A percentile compares a stretch with the other conserved stretches of the same genome.
Evolutionary conservation across 306 rosid species (phyloP).

Genomic region (Castanea crenata): DNA sequence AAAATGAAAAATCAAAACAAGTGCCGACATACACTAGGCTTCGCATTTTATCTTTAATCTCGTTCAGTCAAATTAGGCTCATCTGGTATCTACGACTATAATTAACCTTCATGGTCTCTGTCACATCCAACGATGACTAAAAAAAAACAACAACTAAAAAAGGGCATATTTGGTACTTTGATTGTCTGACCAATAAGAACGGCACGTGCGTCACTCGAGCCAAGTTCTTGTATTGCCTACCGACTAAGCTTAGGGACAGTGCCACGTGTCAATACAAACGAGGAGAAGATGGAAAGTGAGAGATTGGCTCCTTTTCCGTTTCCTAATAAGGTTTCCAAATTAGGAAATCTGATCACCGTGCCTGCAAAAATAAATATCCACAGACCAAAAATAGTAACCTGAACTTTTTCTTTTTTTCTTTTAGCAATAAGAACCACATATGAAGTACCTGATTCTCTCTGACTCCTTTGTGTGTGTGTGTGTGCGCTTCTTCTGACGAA

Average conservation of each 20-base stretch:
- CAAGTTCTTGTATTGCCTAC: not conserved
- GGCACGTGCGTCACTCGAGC: slow-evolving; percentile 26
- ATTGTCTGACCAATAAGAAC: not conserved
- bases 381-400: not conserved
- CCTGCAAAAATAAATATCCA: not conserved
- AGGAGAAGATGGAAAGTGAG: not conserved
- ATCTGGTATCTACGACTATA: not conserved
- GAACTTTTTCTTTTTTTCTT: not conserved
- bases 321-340: slow-evolving; percentile 63
- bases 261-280: slow-evolving; percentile 32
- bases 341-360: slow-evolving; percentile 33
- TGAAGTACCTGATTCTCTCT: not conserved
- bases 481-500: slow-evolving; percentile 2
- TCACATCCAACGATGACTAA: slow-evolving; percentile 17
- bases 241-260: not conserved
- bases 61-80: not conserved
- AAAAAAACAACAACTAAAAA: not conserved
- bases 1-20: not conserved
- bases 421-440: not conserved
- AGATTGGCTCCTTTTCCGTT: not conserved
- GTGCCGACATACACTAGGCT: slow-evolving; percentile 1
- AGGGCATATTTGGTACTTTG: slow-evolving; percentile 3
- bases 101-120: not conserved
- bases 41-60: slow-evolving; percentile 15
- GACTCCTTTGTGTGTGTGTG: not conserved